A percentile compares a stretch with the other conserved stretches of the same genome.
Conservation (phyloP, 345 rosid genomes). For the Jatropha curcas region DNA sequence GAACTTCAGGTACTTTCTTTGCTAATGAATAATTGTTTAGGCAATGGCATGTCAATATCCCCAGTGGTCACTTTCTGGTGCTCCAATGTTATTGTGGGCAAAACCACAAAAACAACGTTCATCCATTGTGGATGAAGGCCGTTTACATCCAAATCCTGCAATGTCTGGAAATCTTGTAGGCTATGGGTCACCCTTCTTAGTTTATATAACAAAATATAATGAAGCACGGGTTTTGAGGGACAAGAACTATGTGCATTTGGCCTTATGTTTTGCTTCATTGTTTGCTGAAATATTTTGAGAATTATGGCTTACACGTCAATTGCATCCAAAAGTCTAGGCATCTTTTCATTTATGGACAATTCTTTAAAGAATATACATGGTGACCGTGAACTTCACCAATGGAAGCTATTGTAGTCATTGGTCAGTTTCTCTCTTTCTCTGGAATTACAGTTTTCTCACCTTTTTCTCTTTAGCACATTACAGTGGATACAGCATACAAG, state of each 20-base stretch:
- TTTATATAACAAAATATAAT: too few relatives aligned
- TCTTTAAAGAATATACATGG: neutral
- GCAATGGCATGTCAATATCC: neutral
- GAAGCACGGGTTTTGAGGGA: neutral
- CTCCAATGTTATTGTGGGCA: neutral
- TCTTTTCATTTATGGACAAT: neutral
- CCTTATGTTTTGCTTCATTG: neutral
- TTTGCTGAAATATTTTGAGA: neutral
- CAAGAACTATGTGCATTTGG: neutral
- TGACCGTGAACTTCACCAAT: neutral
- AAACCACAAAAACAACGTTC: neutral
- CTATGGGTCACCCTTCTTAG: neutral
- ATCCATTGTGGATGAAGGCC: neutral
- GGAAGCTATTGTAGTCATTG: neutral
- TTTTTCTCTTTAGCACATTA: neutral
- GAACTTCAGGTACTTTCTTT: slow-evolving; percentile 57
- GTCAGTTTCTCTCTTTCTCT: neutral
- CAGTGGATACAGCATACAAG: neutral
- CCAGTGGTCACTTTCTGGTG: neutral
- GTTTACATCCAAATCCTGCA: neutral
- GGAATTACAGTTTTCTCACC: neutral
- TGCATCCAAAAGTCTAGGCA: neutral
- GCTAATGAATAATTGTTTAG: neutral
- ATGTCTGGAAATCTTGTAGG: neutral
- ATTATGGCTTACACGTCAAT: neutral